These are phyloP conservation scores for Euptelea pleiosperma DNA, from an alignment of 164 flowering plant species.

Conservation along the genomic window DNA sequence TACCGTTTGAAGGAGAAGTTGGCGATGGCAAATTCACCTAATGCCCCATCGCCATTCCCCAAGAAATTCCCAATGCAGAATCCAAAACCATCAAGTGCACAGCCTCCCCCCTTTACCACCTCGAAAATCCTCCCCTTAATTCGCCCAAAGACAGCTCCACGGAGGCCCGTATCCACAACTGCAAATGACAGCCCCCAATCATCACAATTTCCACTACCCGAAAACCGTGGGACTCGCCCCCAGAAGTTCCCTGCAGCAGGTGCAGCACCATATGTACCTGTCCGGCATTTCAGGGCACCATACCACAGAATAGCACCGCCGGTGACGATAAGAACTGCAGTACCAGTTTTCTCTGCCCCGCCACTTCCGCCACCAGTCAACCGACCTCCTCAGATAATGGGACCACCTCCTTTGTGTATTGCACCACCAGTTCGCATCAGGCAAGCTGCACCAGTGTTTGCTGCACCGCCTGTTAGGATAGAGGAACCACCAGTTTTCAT, in stretches of 20 bases:
- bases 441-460: conserved; percentile 37
- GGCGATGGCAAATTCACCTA: conserved; percentile 40
- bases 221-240: conserved; percentile 34
- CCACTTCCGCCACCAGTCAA: conserved; percentile 41
- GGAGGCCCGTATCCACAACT: conserved; percentile 25
- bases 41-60: conserved; percentile 43
- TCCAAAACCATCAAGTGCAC: conserved; percentile 57
- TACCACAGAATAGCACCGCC: conserved; percentile 76
- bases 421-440: conserved; percentile 40
- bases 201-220: conserved; percentile 27
- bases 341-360: conserved; percentile 83
- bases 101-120: conserved; percentile 46
- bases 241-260: conserved; percentile 61
- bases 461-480: conserved; percentile 26
- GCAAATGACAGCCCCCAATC: conserved; percentile 20
- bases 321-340: conserved; percentile 73
- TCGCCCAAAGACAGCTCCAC: conserved; percentile 47
- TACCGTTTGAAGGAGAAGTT: conserved; percentile 69
- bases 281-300: conserved; percentile 46
- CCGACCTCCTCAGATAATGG: conserved; percentile 35
- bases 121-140: conserved; percentile 87
- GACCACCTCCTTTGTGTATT: conserved; percentile 22
- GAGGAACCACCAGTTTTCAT: no score
- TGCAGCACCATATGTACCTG: conserved; percentile 72
- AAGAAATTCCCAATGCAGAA: conserved; percentile 46